phyloP scores from a whole-genome alignment of 495 filamentous ascomycete species.

The Lepidopterella palustris region DNA sequence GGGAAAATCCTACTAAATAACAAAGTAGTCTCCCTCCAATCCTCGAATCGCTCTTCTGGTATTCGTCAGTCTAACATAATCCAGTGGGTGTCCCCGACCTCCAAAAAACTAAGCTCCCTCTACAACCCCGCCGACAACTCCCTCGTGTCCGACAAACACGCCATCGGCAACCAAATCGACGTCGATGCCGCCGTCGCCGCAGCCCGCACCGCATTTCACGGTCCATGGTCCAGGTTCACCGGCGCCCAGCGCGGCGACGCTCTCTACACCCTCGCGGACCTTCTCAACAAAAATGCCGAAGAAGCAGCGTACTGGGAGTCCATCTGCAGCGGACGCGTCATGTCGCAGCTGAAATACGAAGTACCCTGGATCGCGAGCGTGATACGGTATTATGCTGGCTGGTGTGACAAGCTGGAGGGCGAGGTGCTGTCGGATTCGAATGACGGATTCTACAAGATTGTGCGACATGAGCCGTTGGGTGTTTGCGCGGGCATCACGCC shows the following conservation, averaged over 20 bases:
- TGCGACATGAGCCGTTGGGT: neutral
- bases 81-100: neutral
- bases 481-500: neutral
- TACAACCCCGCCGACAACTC: constrained; percentile 6
- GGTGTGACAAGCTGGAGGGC: neutral
- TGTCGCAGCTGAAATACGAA: neutral
- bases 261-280: neutral
- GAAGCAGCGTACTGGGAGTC: neutral
- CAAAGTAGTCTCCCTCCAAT: neutral
- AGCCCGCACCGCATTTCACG: neutral
- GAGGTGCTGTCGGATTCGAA: neutral
- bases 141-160: neutral
- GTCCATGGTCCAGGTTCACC: neutral
- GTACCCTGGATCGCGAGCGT: neutral
- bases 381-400: neutral
- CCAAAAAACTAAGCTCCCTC: neutral
- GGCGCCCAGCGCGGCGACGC: neutral
- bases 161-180: neutral
- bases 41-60: neutral
- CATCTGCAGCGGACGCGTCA: neutral
- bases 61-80: neutral
- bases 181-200: neutral
- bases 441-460: neutral
- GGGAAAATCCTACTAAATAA: neutral
- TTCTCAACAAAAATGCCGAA: neutral